These are phyloP conservation scores for Scalesia atractyloides DNA, from an alignment of 129 eudicot genomes.

Conservation along the genomic window DNA sequence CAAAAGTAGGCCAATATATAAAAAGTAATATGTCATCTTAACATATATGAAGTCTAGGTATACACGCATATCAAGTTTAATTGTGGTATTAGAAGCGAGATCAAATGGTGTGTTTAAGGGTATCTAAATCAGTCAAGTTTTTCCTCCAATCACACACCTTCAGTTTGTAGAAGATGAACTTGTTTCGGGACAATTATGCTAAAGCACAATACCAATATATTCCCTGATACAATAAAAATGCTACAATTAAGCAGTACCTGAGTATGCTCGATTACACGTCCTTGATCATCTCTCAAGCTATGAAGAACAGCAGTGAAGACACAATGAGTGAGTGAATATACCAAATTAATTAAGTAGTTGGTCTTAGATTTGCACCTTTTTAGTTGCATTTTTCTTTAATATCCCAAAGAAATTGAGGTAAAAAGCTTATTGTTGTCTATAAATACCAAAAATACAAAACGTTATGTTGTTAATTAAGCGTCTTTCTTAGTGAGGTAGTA, in stretches of 20 bases:
- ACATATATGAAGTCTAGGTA: too few species aligned
- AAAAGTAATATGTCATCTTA: not conserved
- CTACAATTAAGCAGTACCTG: conserved; percentile 27
- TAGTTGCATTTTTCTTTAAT: conserved; percentile 1
- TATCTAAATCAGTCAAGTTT: too few species aligned
- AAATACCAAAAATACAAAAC: not conserved
- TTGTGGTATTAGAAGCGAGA: too few species aligned
- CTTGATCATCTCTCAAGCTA: conserved; percentile 33
- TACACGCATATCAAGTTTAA: too few species aligned
- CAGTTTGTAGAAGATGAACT: not conserved
- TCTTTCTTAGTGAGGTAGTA: not conserved
- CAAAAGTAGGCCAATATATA: too few species aligned
- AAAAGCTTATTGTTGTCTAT: not conserved
- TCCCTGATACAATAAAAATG: not conserved
- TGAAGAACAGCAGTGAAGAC: conserved; percentile 11
- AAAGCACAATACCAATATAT: not conserved
- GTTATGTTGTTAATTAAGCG: not conserved
- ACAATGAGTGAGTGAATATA: conserved; percentile 4
- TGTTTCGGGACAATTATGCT: not conserved
- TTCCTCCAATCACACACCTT: not conserved
- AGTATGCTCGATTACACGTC: conserved; percentile 32
- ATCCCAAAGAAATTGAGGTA: not conserved
- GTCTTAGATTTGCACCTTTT: not conserved
- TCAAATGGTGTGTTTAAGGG: too few species aligned
- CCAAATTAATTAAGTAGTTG: not conserved